Evolutionary conservation across 306 rosid genomes (phyloP).

Genomic region (Medicago ruthenica): DNA sequence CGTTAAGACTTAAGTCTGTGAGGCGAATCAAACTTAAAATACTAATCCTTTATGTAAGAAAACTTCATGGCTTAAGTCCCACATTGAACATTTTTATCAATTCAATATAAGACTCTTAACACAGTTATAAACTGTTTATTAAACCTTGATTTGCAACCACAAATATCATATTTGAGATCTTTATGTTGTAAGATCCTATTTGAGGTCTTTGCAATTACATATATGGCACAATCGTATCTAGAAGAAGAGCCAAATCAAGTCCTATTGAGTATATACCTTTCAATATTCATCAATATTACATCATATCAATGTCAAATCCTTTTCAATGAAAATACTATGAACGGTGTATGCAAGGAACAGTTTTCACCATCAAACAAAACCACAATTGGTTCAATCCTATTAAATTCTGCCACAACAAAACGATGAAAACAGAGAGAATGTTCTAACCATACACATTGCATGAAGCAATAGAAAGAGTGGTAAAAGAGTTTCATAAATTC

Average conservation of each 20-base stretch:
- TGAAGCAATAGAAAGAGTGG: background rate
- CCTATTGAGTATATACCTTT: conserved; percentile 13
- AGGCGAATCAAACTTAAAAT: no score
- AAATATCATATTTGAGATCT: background rate
- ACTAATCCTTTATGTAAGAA: no score
- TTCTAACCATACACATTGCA: conserved; percentile 27
- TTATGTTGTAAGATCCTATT: background rate
- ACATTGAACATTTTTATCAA: no score
- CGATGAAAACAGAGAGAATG: conserved; percentile 31
- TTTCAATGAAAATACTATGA: conserved; percentile 37
- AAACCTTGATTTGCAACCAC: background rate
- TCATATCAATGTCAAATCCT: conserved; percentile 8
- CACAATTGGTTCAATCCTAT: conserved; percentile 2
- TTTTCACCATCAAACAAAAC: conserved; percentile 29
- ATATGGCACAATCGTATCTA: background rate
- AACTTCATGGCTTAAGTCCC: no score
- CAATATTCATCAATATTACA: conserved; percentile 18
- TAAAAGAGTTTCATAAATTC: conserved; percentile 12
- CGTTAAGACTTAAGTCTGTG: no score
- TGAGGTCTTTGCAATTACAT: background rate
- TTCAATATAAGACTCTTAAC: no score
- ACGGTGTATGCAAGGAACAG: conserved; percentile 1
- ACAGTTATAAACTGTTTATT: no score
- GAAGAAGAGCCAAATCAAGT: conserved; percentile 17
- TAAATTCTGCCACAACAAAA: conserved; percentile 5